Percentiles rank a stretch among this genome's conserved stretches.
Conservation (phyloP, 2,329 filamentous ascomycete species). For the Trichophyton benhamiae region DNA sequence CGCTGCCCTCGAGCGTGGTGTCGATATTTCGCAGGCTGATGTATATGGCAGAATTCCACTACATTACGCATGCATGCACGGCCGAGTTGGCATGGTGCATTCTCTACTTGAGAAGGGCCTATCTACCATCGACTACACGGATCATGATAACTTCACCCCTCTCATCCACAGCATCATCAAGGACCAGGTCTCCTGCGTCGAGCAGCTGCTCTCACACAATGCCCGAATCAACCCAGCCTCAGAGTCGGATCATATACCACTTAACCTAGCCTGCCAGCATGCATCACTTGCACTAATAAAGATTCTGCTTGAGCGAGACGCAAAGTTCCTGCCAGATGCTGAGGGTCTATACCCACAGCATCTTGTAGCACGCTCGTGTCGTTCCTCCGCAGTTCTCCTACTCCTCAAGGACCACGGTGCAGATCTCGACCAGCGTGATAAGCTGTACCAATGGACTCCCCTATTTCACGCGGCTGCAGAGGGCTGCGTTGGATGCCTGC, state of each 20-base stretch:
- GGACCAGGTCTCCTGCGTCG: constrained; percentile 66
- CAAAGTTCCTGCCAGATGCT: constrained; percentile 79
- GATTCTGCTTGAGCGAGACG: constrained; percentile 66
- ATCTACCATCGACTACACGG: constrained; percentile 71
- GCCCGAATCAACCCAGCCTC: constrained; percentile 78
- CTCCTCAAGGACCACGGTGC: constrained; percentile 76
- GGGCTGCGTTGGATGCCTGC: constrained; percentile 78
- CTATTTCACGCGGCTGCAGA: constrained; percentile 94
- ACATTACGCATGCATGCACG: constrained; percentile 95
- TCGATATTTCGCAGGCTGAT: constrained; percentile 69
- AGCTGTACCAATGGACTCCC: constrained; percentile 94
- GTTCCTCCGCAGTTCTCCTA: constrained; percentile 64
- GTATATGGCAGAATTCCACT: constrained; percentile 88
- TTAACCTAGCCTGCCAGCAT: constrained; percentile 91
- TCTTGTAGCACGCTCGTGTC: constrained; percentile 78
- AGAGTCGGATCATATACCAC: constrained; percentile 80
- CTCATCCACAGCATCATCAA: constrained; percentile 92
- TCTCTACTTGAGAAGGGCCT: constrained; percentile 57
- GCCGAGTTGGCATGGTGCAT: constrained; percentile 70
- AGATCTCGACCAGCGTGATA: constrained; percentile 83
- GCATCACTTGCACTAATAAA: constrained; percentile 75
- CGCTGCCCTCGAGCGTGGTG: constrained; percentile 60
- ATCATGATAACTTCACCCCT: constrained; percentile 95
- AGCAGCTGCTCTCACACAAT: constrained; percentile 60
- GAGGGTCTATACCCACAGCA: constrained; percentile 97